Evolutionary conservation across 768 basidiomycete genomes (phyloP).

Genomic region (Termitomyces sp.): DNA sequence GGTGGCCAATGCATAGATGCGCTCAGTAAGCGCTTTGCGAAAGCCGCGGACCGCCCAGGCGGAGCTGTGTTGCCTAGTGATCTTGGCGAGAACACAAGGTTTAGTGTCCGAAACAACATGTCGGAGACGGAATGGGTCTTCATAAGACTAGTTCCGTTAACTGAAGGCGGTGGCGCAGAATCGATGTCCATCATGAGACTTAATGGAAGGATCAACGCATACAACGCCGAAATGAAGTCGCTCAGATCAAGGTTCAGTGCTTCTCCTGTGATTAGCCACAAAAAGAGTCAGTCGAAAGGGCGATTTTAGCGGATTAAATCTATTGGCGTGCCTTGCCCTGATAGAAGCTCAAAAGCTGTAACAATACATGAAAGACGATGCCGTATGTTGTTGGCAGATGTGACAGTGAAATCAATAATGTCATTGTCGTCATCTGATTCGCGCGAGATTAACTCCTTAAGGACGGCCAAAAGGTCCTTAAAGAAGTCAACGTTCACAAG

Average conservation of each 20-base stretch:
- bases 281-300: conserved; percentile 4
- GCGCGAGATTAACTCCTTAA: conserved; percentile 69
- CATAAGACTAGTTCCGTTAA: conserved; percentile 17
- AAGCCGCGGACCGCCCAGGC: conserved; percentile 80
- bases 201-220: conserved; percentile 74
- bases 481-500: conserved; percentile 99
- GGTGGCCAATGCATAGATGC: conserved; percentile 82
- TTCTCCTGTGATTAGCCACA: conserved; percentile 56
- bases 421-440: conserved; percentile 32
- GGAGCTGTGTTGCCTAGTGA: conserved; percentile 48
- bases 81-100: conserved; percentile 75
- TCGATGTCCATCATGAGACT: conserved; percentile 65
- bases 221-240: conserved; percentile 84
- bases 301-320: conserved; percentile 3
- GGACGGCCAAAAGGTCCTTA: conserved; percentile 84
- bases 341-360: conserved; percentile 95
- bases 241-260: conserved; percentile 93
- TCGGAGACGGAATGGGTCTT: conserved; percentile 42
- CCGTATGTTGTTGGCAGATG: conserved; percentile 33
- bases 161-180: conserved; percentile 27
- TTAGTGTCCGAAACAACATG: conserved; percentile 82
- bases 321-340: conserved; percentile 75
- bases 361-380: conserved; percentile 80
- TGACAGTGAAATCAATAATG: conserved; percentile 23
- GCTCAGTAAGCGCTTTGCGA: conserved; percentile 85